These are phyloP conservation scores for Trebouxia gelatinosa DNA, from an alignment of 163 green algal genomes.

Conservation along the genomic window DNA sequence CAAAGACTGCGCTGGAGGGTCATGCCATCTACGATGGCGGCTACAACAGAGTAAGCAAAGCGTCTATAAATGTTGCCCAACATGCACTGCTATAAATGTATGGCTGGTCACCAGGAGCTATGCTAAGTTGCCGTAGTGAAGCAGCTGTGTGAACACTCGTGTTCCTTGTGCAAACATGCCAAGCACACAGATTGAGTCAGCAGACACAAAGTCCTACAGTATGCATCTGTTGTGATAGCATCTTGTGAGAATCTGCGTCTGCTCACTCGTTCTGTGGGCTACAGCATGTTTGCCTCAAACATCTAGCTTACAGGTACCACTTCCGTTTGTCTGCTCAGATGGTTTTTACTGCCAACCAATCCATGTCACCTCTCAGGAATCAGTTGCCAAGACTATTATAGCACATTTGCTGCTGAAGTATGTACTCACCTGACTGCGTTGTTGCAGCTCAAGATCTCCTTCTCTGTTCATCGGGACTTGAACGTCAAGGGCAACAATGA, in stretches of 20 bases:
- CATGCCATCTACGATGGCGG: slow-evolving; percentile 79
- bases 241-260: too few species aligned
- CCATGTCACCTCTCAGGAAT: neutral
- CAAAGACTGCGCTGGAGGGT: slow-evolving; percentile 65
- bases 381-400: neutral
- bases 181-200: neutral
- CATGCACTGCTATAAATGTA: too few species aligned
- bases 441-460: slow-evolving; percentile 50
- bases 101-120: too few species aligned
- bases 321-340: neutral
- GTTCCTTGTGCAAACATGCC: neutral
- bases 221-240: too few species aligned
- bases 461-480: slow-evolving; percentile 55
- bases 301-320: neutral
- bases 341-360: neutral
- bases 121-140: neutral
- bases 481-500: slow-evolving; percentile 61
- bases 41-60: slow-evolving; percentile 58
- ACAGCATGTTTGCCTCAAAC: neutral
- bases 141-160: neutral
- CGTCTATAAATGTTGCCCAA: neutral
- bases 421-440: too few species aligned
- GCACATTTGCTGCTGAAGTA: neutral
- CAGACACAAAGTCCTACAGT: too few species aligned
- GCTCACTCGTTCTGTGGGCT: neutral